Base-by-base conservation (phyloP, 371 early-diverging fungal genomes). In the Mucor saturninus region DNA sequence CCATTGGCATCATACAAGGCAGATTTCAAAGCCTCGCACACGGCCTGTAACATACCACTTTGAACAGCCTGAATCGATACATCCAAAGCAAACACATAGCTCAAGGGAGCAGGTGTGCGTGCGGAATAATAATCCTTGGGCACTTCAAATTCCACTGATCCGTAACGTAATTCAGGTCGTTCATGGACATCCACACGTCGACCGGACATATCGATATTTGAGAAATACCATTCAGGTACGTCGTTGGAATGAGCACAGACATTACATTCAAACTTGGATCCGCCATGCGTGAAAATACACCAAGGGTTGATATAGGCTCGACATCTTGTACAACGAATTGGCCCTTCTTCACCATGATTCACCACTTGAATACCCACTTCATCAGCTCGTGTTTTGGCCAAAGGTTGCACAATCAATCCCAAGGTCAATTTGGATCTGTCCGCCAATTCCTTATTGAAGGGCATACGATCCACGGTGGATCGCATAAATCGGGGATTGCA, bases 231-330 rank as follows among this genome's bases (percentile, higher is more conserved):
- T 7, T 84, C 73, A 9, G 95, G 92, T 2, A 95, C 95, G 67
- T 91, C 90, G 68, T 95, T 98, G 45, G 90, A 89, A 69, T 91
- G 90, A 28, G 80, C 67, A 73, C 99, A 98, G 60, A 98, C 78
- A 69, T 96, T 98, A 74, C 99, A 98, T 40, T 92, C 81, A 73
- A 92, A 98, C 54, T 85, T 84, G 26, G 93, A 83, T 9, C 99
- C 99, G 3, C 98, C 98, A 37, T 95, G 90, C 13, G 91, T 84
- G 69, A 96, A 99, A 13, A 76, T 74, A 69, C 94, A 91, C 79
- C 86, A 89, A 2, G 96, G 95, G 66, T 97, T 98, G 71, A 98
- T 90, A 69, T 99, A 99, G 5, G 94, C 94, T 56, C 92, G 89
- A 84, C 99, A 99, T 4, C 98, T 89, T 32, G 77, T 76, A 74